phyloP scores from a whole-genome alignment of 2,329 filamentous ascomycete species.

The Tolypocladium tundrense region DNA sequence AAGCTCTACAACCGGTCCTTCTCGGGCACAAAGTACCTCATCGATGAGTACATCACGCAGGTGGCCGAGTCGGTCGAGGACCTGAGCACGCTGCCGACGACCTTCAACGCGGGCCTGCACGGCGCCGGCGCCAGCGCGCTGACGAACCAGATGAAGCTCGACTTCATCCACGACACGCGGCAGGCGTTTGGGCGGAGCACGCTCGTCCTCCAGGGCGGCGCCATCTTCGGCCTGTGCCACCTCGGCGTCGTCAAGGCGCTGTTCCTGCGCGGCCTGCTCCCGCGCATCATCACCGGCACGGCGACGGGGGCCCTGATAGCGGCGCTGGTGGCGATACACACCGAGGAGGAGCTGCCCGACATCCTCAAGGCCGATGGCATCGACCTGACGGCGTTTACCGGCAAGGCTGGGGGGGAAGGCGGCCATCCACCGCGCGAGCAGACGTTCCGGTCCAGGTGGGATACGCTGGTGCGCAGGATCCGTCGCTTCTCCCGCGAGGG shows the following conservation, averaged over 20 bases:
- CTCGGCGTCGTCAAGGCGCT: constrained; percentile 83
- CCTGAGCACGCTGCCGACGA: constrained; percentile 57
- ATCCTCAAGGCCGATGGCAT: constrained; percentile 73
- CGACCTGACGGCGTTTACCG: constrained; percentile 68
- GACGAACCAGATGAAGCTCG: constrained; percentile 69
- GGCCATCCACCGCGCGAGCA: constrained; percentile 22
- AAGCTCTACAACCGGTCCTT: constrained; percentile 78
- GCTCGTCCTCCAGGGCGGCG: constrained; percentile 78
- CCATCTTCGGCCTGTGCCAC: constrained; percentile 86
- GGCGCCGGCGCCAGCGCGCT: constrained; percentile 30
- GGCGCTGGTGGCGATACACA: constrained; percentile 77
- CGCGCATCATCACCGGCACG: constrained; percentile 84
- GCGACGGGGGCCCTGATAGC: constrained; percentile 85
- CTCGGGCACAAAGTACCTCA: constrained; percentile 78
- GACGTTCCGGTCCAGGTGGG: constrained; percentile 32
- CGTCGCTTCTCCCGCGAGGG: constrained; percentile 63
- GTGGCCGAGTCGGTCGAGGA: constrained; percentile 74
- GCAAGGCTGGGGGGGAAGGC: constrained; percentile 19
- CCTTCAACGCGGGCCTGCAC: constrained; percentile 24
- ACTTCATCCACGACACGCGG: constrained; percentile 76
- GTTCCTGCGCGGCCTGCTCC: constrained; percentile 68
- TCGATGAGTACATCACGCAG: constrained; percentile 82
- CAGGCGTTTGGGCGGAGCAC: constrained; percentile 83
- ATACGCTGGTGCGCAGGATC: constrained; percentile 56
- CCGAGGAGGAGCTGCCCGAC: constrained; percentile 69